These are phyloP conservation scores for Ploettnerulaceae sp. DNA, from an alignment of 2,329 filamentous ascomycete genomes.

Conservation along the genomic window DNA sequence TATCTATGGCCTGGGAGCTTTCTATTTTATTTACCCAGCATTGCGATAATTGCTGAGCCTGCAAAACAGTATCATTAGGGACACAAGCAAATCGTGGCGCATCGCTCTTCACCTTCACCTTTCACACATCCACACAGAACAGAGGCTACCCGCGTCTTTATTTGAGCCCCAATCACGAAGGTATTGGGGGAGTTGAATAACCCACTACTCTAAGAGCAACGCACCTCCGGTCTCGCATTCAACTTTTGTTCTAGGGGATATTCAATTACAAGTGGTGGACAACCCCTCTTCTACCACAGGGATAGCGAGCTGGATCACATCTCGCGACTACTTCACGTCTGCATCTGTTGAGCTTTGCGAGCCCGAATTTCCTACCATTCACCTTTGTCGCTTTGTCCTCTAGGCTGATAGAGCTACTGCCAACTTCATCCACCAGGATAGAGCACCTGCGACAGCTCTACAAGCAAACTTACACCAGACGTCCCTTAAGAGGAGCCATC, in stretches of 20 bases:
- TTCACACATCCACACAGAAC: neutral
- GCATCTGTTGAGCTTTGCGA: neutral
- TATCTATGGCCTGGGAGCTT: no score
- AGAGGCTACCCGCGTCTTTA: neutral
- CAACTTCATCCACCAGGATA: neutral
- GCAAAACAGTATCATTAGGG: neutral
- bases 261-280: neutral
- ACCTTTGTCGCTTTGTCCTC: neutral
- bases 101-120: neutral
- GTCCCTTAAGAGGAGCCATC: neutral
- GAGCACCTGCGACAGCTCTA: neutral
- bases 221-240: neutral
- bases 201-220: neutral
- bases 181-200: neutral
- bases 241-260: conserved; percentile 1
- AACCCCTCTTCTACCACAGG: neutral
- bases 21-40: neutral
- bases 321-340: neutral
- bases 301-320: conserved; percentile 1
- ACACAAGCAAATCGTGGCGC: neutral
- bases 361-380: neutral
- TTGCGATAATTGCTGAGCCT: neutral
- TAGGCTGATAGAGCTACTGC: neutral
- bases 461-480: neutral
- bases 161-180: neutral